Evolutionary conservation across 805 yeast species (phyloP).

Genomic region (Starmerella floricola): DNA sequence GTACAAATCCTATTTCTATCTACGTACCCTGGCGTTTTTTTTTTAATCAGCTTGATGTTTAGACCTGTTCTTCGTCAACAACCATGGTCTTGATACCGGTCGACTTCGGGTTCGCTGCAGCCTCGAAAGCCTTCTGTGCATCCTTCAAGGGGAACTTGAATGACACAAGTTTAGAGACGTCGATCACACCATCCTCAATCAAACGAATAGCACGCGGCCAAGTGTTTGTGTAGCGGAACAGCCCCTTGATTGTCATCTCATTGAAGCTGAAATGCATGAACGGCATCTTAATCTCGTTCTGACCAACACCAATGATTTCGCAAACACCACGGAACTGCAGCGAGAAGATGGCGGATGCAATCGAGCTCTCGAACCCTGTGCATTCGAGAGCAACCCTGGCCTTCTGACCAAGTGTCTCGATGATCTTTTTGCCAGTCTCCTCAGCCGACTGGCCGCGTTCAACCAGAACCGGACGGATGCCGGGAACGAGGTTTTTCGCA

Average conservation of each 20-base stretch:
- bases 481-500: conserved; percentile 38
- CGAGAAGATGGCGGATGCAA: conserved; percentile 37
- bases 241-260: conserved; percentile 41
- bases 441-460: conserved; percentile 33
- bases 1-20: too few species aligned
- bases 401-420: conserved; percentile 33
- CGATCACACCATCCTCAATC: conserved; percentile 35
- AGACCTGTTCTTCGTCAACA: conserved; percentile 12
- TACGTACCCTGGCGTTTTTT: too few species aligned
- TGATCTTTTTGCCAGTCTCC: conserved; percentile 24
- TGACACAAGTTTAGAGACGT: conserved; percentile 39
- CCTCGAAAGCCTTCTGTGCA: conserved; percentile 37
- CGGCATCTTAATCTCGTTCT: conserved; percentile 38
- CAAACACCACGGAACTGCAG: conserved; percentile 38
- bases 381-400: conserved; percentile 42
- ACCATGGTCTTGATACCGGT: conserved; percentile 41
- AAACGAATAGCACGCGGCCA: conserved; percentile 47
- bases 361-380: conserved; percentile 42
- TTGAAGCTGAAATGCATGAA: conserved; percentile 44
- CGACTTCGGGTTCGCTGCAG: conserved; percentile 33
- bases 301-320: conserved; percentile 43
- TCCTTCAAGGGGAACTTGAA: conserved; percentile 39
- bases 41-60: not conserved
- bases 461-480: conserved; percentile 36
- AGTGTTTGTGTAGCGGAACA: conserved; percentile 44